These are phyloP conservation scores for Pseudozyma thailandica DNA, from an alignment of 1,284 basidiomycete genomes.

Conservation along the genomic window DNA sequence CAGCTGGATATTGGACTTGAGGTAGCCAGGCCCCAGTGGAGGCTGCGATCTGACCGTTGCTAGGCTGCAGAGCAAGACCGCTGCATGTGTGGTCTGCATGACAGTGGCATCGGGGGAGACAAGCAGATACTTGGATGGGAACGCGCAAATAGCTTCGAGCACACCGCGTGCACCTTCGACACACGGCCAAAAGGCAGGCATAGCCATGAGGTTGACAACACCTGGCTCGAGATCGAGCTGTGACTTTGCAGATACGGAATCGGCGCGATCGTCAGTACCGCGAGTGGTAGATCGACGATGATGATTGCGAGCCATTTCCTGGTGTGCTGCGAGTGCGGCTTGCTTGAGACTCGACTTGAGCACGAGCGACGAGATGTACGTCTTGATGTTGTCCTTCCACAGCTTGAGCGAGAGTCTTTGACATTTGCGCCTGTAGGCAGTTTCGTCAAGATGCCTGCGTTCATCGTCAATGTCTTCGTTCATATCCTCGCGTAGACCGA, in stretches of 20 bases:
- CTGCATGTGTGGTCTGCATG: conserved; percentile 43
- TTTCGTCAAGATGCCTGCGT: conserved; percentile 18
- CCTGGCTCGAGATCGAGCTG: conserved; percentile 32
- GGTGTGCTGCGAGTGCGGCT: conserved; percentile 43
- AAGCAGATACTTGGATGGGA: conserved; percentile 26
- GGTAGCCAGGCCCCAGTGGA: conserved; percentile 38
- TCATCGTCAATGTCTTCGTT: conserved; percentile 21
- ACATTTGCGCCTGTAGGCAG: conserved; percentile 24
- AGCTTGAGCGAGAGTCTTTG: conserved; percentile 38
- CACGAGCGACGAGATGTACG: conserved; percentile 45
- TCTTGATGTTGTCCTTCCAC: conserved; percentile 52
- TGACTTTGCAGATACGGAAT: conserved; percentile 37
- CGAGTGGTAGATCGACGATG: conserved; percentile 37
- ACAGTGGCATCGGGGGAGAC: conserved; percentile 42
- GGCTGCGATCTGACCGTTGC: conserved; percentile 43
- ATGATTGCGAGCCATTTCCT: conserved; percentile 47
- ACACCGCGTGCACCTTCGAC: conserved; percentile 43
- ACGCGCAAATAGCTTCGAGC: conserved; percentile 36
- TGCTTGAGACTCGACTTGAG: conserved; percentile 48
- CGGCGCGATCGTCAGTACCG: conserved; percentile 34
- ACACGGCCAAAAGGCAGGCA: conserved; percentile 53
- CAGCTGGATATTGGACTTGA: conserved; percentile 41
- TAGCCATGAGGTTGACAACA: conserved; percentile 44
- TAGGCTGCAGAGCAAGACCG: conserved; percentile 45
- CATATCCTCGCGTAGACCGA: conserved; percentile 35